These are phyloP conservation scores for Umbelopsis isabellina DNA, from an alignment of 192 early-diverging fungal genomes.

Conservation along the genomic window DNA sequence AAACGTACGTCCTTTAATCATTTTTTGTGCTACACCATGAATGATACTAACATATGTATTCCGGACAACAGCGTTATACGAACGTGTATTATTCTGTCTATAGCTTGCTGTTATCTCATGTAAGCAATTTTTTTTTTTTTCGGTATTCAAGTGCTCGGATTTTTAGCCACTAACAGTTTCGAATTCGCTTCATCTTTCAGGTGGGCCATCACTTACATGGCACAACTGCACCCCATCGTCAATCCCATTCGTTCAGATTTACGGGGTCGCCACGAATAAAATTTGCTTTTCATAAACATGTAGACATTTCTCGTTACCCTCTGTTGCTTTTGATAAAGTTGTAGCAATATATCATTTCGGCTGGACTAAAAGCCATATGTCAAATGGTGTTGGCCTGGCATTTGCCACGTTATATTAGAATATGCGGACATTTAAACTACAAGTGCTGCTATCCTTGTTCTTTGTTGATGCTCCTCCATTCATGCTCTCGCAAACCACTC, in stretches of 20 bases:
- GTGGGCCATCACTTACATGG: conserved; percentile 91
- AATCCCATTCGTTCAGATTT: conserved; percentile 73
- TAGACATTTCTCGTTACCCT: not conserved
- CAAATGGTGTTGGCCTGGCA: not conserved
- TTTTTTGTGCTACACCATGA: not conserved
- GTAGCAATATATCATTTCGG: not conserved
- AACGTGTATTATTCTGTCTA: conserved; percentile 60
- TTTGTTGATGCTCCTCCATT: not conserved
- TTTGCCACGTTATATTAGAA: conserved; percentile 9
- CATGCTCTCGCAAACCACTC: conserved; percentile 17
- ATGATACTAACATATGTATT: not conserved
- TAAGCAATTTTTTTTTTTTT: conserved; percentile 43
- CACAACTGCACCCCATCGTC: conserved; percentile 85
- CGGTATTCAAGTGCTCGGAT: not conserved
- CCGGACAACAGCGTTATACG: conserved; percentile 51
- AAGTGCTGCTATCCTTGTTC: not conserved
- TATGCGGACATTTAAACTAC: conserved; percentile 9
- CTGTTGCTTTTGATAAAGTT: not conserved
- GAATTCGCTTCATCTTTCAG: conserved; percentile 42
- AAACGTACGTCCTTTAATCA: conserved; percentile 52
- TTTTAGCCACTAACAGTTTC: conserved; percentile 3
- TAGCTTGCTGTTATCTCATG: conserved; percentile 64
- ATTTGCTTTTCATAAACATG: not conserved
- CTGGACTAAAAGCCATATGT: not conserved
- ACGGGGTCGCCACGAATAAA: conserved; percentile 34